phyloP scores from a whole-genome alignment of 1,284 basidiomycete genomes.

The Moniliophthora roreri region DNA sequence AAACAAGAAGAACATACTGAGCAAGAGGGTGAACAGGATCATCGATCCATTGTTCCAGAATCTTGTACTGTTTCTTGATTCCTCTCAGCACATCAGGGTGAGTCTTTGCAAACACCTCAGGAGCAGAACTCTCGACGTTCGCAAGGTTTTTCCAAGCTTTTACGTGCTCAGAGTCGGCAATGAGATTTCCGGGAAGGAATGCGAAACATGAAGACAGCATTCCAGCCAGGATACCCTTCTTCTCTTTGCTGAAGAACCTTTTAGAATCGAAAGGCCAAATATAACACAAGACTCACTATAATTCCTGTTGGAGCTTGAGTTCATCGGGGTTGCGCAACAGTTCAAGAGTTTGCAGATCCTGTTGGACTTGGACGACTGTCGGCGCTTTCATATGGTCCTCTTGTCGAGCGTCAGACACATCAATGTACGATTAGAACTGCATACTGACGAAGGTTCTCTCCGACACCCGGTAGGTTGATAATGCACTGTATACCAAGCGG shows the following conservation, averaged over 20 bases:
- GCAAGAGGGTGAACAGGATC: conserved; percentile 4
- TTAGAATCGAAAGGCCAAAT: not conserved
- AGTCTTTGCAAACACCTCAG: not conserved
- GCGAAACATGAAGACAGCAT: conserved; percentile 6
- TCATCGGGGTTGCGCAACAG: conserved; percentile 3
- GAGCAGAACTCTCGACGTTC: conserved; percentile 1
- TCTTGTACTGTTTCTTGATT: conserved; percentile 12
- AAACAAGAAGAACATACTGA: conserved; percentile 1
- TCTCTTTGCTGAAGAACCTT: conserved; percentile 3
- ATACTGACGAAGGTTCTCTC: conserved; percentile 14
- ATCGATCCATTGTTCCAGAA: conserved; percentile 8
- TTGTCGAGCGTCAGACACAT: not conserved
- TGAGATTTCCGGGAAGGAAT: conserved; percentile 4
- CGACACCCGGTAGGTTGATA: conserved; percentile 11
- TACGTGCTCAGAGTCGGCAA: not conserved
- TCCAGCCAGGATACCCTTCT: conserved; percentile 5
- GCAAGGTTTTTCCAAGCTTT: conserved; percentile 1
- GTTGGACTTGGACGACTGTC: conserved; percentile 3
- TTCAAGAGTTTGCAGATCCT: conserved; percentile 6
- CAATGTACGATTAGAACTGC: not conserved
- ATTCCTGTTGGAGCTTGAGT: not conserved
- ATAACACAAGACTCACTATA: conserved; percentile 1
- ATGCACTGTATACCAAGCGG: conserved; percentile 5
- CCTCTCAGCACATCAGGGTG: conserved; percentile 1
- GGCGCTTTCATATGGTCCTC: conserved; percentile 9